phyloP scores from a whole-genome alignment of 768 basidiomycete genomes.

The Dictyophora rubrovolvata region DNA sequence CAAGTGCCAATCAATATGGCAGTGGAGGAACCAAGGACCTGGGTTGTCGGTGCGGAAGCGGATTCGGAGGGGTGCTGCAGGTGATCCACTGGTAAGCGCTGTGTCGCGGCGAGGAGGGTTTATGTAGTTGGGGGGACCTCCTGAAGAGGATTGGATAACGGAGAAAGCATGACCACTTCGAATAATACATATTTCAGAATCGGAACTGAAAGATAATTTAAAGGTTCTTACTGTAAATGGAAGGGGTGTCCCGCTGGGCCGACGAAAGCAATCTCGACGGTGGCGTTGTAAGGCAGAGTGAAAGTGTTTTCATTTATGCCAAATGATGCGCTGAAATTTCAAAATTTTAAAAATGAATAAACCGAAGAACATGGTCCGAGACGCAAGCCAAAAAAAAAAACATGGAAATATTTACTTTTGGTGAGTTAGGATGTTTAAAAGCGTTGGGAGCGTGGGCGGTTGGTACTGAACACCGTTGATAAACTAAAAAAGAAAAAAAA shows the following conservation, averaged over 20 bases:
- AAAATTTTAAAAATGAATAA: no score
- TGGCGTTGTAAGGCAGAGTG: neutral
- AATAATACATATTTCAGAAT: neutral
- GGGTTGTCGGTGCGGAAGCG: constrained; percentile 42
- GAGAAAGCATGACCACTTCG: constrained; percentile 19
- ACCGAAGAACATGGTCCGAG: no score
- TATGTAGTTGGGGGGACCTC: constrained; percentile 23
- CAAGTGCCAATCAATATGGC: constrained; percentile 37
- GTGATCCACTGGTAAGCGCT: constrained; percentile 12
- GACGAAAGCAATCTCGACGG: neutral
- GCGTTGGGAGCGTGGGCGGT: neutral
- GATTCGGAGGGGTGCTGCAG: constrained; percentile 29
- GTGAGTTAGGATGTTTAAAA: neutral
- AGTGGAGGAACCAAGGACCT: constrained; percentile 33
- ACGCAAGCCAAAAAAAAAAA: no score
- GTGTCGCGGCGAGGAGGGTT: constrained; percentile 20
- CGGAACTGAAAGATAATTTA: neutral
- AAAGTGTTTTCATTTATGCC: neutral
- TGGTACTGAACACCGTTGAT: neutral
- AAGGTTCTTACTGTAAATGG: constrained; percentile 5
- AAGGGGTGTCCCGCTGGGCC: neutral
- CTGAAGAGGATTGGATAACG: constrained; percentile 26
- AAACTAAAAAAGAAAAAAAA: neutral
- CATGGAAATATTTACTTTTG: neutral
- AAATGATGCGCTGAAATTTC: neutral